Percentiles rank a stretch among this genome's conserved stretches.
These are phyloP conservation scores for Dryas integrifolia DNA, from an alignment of 331 rosid species.

Conservation along the genomic window DNA sequence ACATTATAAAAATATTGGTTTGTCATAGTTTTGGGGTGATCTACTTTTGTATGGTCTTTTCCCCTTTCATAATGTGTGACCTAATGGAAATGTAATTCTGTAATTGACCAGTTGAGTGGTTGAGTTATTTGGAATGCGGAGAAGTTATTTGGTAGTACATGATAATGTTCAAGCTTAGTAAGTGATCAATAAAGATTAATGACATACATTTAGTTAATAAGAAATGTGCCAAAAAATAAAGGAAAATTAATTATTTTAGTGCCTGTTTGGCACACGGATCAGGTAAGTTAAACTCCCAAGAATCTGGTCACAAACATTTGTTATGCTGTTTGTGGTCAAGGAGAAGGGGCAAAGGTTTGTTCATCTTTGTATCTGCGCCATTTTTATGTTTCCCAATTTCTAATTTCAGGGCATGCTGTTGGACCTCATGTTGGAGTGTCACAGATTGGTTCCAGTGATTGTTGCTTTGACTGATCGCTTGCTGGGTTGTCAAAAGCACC, in stretches of 20 bases:
- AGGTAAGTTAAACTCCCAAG: no score
- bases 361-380: slow-evolving; percentile 3
- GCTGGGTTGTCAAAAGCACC: slow-evolving; percentile 75
- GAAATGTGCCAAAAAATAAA: background rate
- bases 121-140: background rate
- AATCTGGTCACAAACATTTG: no score
- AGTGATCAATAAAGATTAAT: background rate
- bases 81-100: no score
- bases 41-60: no score
- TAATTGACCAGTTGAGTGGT: background rate
- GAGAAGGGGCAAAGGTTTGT: background rate
- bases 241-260: background rate
- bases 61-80: no score
- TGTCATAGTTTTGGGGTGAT: background rate
- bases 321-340: background rate
- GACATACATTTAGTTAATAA: background rate
- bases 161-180: background rate
- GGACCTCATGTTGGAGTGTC: slow-evolving; percentile 67
- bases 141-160: background rate
- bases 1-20: background rate
- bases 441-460: slow-evolving; percentile 73
- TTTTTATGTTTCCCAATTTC: slow-evolving; percentile 12
- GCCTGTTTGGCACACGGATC: background rate
- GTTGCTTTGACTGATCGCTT: slow-evolving; percentile 80
- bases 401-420: slow-evolving; percentile 71